Percentiles rank a stretch among this genome's conserved stretches.
Conservation (phyloP, 148 eudicot species). For the Amaranthus hypochondriacus region DNA sequence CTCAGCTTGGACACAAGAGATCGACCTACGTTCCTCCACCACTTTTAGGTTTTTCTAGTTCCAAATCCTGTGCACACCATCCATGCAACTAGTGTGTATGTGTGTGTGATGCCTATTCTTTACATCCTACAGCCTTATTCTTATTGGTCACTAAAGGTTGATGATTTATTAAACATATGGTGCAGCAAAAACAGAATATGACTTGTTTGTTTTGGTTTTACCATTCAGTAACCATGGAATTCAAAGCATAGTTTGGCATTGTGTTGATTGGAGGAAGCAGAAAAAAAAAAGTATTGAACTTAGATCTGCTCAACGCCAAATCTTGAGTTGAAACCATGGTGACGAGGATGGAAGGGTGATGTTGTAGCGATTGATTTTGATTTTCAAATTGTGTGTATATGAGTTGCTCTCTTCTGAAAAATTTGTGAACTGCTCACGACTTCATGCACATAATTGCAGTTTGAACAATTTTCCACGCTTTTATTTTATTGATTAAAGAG, state of each 20-base stretch:
- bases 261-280: constrained; percentile 2
- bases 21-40: constrained; percentile 60
- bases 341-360: not conserved
- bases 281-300: not conserved
- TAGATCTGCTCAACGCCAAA: constrained; percentile 9
- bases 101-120: not conserved
- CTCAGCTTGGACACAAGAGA: constrained; percentile 86
- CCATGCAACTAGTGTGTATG: not conserved
- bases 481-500: no score
- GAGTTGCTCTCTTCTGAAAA: not conserved
- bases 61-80: not conserved
- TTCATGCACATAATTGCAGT: no score
- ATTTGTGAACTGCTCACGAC: no score
- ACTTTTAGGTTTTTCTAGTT: constrained; percentile 33
- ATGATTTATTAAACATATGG: not conserved
- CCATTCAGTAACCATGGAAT: not conserved
- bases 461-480: no score
- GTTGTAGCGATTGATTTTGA: constrained; percentile 1
- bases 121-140: not conserved
- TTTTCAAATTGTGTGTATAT: not conserved
- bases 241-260: constrained; percentile 16
- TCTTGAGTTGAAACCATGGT: not conserved
- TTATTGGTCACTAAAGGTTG: not conserved
- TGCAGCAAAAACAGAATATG: not conserved
- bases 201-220: not conserved